Conservation (phyloP, 2,329 filamentous ascomycete species). For the Claviceps arundinis region DNA sequence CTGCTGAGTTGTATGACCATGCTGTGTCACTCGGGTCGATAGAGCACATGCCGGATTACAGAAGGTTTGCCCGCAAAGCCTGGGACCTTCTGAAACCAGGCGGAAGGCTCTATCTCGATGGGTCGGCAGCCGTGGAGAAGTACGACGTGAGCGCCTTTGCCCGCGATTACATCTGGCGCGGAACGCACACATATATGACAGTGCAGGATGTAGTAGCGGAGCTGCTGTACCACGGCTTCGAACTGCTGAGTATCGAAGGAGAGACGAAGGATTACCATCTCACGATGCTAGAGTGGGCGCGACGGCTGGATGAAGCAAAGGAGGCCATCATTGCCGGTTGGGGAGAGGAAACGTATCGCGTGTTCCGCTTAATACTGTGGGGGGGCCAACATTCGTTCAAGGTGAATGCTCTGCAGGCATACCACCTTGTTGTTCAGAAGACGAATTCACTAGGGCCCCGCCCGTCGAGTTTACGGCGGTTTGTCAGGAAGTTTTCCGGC, state of each 20-base stretch:
- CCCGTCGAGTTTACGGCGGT: background rate
- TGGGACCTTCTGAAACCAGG: conserved; percentile 1
- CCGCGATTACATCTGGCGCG: conserved; percentile 1
- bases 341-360: conserved; percentile 2
- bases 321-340: conserved; percentile 3
- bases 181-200: conserved; percentile 2
- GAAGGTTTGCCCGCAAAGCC: background rate
- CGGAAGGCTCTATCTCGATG: conserved; percentile 1
- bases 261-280: conserved; percentile 1
- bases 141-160: conserved; percentile 1
- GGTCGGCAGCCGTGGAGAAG: conserved; percentile 1
- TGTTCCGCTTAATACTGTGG: conserved; percentile 3
- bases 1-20: background rate
- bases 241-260: background rate
- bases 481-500: background rate
- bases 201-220: conserved; percentile 3
- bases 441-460: background rate
- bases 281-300: conserved; percentile 2
- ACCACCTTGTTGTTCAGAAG: background rate
- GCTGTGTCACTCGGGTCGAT: background rate
- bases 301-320: background rate
- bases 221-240: conserved; percentile 1
- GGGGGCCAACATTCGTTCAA: conserved; percentile 2
- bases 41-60: conserved; percentile 2
- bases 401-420: conserved; percentile 1